Percentiles rank a stretch among this genome's conserved stretches.
Conservation (phyloP, 306 rosid genomes). For the Morella rubra region DNA sequence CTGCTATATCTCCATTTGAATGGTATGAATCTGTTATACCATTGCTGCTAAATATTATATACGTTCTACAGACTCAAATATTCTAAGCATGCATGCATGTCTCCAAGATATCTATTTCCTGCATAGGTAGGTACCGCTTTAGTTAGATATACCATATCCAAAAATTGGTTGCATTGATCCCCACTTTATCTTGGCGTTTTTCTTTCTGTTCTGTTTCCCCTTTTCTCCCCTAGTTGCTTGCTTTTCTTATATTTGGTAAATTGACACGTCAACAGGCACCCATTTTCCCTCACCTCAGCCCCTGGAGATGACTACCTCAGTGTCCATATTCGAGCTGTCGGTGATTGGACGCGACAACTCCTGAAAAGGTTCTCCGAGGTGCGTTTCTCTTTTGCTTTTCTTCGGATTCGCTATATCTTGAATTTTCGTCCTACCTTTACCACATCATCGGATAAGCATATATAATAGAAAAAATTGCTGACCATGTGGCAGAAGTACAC, state of each 20-base stretch:
- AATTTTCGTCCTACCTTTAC: not conserved
- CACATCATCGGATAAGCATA: not conserved
- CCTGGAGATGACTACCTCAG: slow-evolving; percentile 63
- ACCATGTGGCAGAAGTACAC: not conserved
- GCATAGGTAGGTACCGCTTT: not conserved
- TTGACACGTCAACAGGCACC: slow-evolving; percentile 53
- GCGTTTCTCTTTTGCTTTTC: not conserved
- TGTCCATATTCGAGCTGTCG: slow-evolving; percentile 61
- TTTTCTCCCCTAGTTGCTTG: not conserved
- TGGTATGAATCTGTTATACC: slow-evolving; percentile 38
- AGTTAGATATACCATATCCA: not conserved
- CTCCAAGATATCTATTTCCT: not conserved
- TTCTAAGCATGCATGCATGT: not conserved
- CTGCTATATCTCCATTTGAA: slow-evolving; percentile 61
- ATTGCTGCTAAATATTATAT: not conserved
- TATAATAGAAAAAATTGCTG: not conserved
- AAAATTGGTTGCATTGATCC: not conserved
- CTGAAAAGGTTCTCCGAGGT: slow-evolving; percentile 55
- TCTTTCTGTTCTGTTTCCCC: not conserved
- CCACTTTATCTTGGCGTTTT: not conserved
- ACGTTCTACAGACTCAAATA: not conserved
- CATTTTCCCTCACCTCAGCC: slow-evolving; percentile 70
- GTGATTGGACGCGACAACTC: slow-evolving; percentile 67
- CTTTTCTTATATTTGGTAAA: not conserved
- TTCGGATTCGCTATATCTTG: not conserved